phyloP scores from a whole-genome alignment of 2,329 filamentous ascomycete species.

The Chaetomium sp. region DNA sequence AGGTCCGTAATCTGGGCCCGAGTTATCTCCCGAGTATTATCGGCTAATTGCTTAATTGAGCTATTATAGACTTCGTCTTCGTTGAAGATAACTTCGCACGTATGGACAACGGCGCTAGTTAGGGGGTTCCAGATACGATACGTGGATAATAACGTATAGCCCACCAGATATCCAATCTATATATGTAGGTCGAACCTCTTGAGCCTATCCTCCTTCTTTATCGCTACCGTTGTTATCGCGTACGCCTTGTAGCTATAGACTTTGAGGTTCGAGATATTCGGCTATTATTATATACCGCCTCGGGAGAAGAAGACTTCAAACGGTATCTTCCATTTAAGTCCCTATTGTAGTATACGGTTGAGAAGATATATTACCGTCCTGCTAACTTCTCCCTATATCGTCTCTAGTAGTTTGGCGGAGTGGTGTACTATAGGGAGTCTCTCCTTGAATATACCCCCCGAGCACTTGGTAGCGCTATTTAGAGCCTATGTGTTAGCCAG shows the following conservation, averaged over 20 bases:
- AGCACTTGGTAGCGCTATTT: conserved; percentile 12
- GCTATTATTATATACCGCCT: background rate
- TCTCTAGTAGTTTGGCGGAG: background rate
- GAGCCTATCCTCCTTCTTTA: background rate
- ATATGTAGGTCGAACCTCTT: background rate
- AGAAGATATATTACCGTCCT: background rate
- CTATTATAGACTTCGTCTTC: conserved; percentile 14
- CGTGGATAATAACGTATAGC: conserved; percentile 20
- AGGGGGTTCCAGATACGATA: conserved; percentile 22
- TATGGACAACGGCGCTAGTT: conserved; percentile 9
- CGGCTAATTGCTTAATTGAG: conserved; percentile 9
- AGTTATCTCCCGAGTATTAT: background rate
- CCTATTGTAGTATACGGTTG: background rate
- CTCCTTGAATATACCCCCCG: conserved; percentile 3
- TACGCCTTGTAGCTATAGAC: background rate
- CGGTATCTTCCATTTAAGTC: background rate
- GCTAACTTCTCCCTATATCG: background rate
- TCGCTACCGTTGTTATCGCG: background rate
- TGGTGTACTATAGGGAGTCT: background rate
- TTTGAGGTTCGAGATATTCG: background rate
- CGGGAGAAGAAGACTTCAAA: background rate
- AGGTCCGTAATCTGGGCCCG: background rate
- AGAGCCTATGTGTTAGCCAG: conserved; percentile 2
- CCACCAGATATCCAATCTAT: conserved; percentile 22
- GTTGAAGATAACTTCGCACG: conserved; percentile 21